Evolutionary conservation across 257 asterid species (phyloP).

Genomic region (Fraxinus excelsior): DNA sequence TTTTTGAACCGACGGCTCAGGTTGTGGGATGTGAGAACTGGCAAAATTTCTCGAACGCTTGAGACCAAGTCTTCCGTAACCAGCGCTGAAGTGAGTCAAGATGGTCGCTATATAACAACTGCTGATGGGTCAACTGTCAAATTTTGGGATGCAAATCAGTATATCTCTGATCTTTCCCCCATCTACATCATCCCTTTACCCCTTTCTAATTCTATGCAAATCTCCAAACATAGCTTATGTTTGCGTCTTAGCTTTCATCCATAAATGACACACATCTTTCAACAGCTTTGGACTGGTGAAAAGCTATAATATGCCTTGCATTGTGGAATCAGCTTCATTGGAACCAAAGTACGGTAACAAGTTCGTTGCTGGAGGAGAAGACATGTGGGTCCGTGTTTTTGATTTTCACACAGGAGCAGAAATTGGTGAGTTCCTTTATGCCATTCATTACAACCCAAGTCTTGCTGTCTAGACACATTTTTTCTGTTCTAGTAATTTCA

Average conservation of each 20-base stretch:
- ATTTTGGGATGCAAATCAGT: conserved; percentile 99
- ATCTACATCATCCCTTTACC: background rate
- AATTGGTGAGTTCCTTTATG: conserved; percentile 54
- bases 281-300: conserved; percentile 87
- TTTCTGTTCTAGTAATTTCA: background rate
- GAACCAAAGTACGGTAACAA: conserved; percentile 88
- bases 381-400: conserved; percentile 90
- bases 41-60: conserved; percentile 79
- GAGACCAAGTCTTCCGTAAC: conserved; percentile 86
- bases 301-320: conserved; percentile 85
- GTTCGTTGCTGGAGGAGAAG: conserved; percentile 97
- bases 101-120: conserved; percentile 90
- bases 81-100: conserved; percentile 98
- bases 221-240: background rate
- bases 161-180: conserved; percentile 19
- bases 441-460: background rate
- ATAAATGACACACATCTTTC: background rate
- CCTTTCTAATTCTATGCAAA: background rate
- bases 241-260: background rate
- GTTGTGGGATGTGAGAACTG: conserved; percentile 97
- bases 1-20: conserved; percentile 37
- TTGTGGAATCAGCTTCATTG: conserved; percentile 86
- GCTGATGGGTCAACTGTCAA: conserved; percentile 86
- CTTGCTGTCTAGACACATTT: background rate
- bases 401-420: conserved; percentile 88